Evolutionary conservation across 2,329 filamentous ascomycete genomes (phyloP), one percentile per base, ranked within the genome.

Genomic region (Nemania abortiva): DNA sequence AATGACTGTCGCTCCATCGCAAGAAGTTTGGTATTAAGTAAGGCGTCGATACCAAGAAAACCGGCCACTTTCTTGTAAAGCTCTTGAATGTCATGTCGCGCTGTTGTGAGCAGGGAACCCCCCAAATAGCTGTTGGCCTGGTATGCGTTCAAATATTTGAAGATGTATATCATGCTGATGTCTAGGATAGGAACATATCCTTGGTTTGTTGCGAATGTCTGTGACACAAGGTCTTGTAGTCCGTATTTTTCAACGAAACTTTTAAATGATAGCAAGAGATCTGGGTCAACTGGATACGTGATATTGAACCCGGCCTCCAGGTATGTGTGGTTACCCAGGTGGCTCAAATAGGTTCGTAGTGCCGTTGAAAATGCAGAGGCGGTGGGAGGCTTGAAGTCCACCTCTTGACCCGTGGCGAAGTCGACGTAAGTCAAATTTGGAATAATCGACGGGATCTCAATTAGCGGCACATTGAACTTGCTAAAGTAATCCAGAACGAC

Each of bases 91-190:
- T 70, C 22, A 27, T 68, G 49, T 22, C 42, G 15, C 0, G 50
- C 47, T 0, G 70, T 70, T n/a, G 62, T 72, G 15, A 71, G 55
- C 3, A 11, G 5, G 7, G 34, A 61, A 1, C 59, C 58, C 7
- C 13, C 9, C 50, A 49, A 18, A 22, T 65, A 37, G 27, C 4
- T 20, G 4, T 15, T 29, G 18, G 70, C 9, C 39, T 64, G 45
- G 18, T 50, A 45, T 20, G 15, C 22, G 45, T 64, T 64, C 11
- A 64, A 24, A 24, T 57, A 65, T 57, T 73, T 71, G 50, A 73
- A 70, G 20, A 73, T 68, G 59, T 74, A 74, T 2, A 74, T 61
- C 58, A 61, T 71, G 68, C 52, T 67, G 7, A 71, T 59, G n/a
- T 74, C 59, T 0, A 72, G 54, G 9, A 73, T 22, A 0, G 65